Evolutionary conservation across 495 filamentous ascomycete species (phyloP), one percentile per base, ranked within the genome.

Genomic region (Collariella sp.): DNA sequence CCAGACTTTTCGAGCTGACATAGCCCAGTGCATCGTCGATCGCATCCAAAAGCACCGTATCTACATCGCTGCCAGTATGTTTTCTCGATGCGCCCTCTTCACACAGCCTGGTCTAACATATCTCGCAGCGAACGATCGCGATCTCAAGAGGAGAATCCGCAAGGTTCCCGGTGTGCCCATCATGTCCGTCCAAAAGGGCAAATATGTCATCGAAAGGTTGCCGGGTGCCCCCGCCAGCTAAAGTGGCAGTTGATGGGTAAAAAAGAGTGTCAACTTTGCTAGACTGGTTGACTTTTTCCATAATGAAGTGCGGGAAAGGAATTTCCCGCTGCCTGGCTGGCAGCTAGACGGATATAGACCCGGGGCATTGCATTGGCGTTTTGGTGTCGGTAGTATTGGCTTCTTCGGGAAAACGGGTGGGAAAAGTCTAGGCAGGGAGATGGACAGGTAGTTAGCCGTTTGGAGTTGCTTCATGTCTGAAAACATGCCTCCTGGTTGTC

Each of bases 191-290:
- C 83, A 83, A 16, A 78, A 83, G 58, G 88, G 83, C 16, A 96
- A 95, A 70, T 96, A 95, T 71, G 84, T 88, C 23, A 91, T 98
- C 63, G 91, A 97, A 74, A 79, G 89, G 58, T 72, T 97, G 34
- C 91, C 90, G 0, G 87, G 91, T 66, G 87, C 88, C 51, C 83
- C 85, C 3, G 43, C 58, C 4, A 62, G 62, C 10, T 70, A 58
- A 64, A 19, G 12, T 42, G 40, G 4, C 40, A 5, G 26, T 31
- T 31, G 26, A 9, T n/a, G n/a, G n/a, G n/a, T n/a, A n/a, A n/a
- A n/a, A n/a, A n/a, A n/a, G n/a, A n/a, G n/a, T n/a, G n/a, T n/a
- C n/a, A n/a, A n/a, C n/a, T n/a, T n/a, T n/a, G n/a, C n/a, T n/a
- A n/a, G n/a, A n/a, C n/a, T n/a, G n/a, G n/a, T n/a, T n/a, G n/a